Evolutionary conservation across 208 protist genomes (phyloP).

Genomic region (Endotrypanum monterogeii): DNA sequence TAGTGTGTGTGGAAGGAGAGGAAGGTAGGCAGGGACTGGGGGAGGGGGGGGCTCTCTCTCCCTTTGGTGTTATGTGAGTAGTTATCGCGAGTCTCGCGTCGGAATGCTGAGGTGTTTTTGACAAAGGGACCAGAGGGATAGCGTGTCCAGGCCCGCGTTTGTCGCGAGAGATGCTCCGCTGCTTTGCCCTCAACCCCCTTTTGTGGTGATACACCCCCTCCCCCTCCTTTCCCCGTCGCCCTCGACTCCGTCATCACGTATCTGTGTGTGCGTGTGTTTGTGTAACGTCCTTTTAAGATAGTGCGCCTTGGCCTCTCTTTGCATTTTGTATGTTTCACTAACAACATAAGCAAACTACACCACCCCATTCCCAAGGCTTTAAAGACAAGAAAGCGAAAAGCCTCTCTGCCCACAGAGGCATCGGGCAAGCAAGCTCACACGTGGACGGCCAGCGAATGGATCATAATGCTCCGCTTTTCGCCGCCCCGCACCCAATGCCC

Average conservation of each 20-base stretch:
- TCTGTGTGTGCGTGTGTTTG: background rate
- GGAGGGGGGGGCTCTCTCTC: background rate
- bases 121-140: background rate
- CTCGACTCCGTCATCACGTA: background rate
- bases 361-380: background rate
- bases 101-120: background rate
- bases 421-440: background rate
- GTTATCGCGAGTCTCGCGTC: background rate
- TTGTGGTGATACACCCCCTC: background rate
- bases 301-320: background rate
- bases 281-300: background rate
- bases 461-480: background rate
- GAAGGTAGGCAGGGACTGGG: background rate
- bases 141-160: background rate
- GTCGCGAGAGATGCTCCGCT: background rate
- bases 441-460: background rate
- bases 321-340: constrained; percentile 6
- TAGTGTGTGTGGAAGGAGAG: background rate
- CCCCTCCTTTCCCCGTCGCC: background rate
- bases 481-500: background rate
- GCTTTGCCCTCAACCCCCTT: too few species aligned
- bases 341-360: constrained; percentile 4
- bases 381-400: background rate
- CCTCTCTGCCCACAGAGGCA: background rate
- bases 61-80: background rate